Percentiles rank a stretch among this genome's conserved stretches.
Evolutionary conservation across 2,329 filamentous ascomycete species (phyloP).

Genomic region (Hypoxylon sp.): DNA sequence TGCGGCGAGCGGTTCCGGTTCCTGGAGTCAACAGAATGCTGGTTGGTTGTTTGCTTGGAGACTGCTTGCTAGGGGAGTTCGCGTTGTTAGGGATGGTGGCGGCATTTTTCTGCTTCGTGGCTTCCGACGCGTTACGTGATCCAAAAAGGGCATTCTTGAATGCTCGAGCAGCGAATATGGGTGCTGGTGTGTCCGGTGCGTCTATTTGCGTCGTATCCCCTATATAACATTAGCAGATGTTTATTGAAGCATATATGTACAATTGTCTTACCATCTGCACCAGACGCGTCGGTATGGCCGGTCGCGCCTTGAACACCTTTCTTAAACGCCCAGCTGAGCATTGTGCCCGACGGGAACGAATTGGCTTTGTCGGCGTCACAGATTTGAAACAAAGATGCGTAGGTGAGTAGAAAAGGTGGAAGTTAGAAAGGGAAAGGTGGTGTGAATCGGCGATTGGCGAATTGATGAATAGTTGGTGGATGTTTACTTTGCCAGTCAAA

Average conservation of each 20-base stretch:
- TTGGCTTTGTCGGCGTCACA: slow-evolving; percentile 11
- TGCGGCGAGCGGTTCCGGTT: slow-evolving; percentile 71
- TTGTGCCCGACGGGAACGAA: slow-evolving; percentile 50
- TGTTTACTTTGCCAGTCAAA: slow-evolving; percentile 36
- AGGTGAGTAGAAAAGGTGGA: slow-evolving; percentile 11
- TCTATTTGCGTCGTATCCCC: slow-evolving; percentile 67
- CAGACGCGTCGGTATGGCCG: slow-evolving; percentile 55
- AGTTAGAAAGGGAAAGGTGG: slow-evolving; percentile 7
- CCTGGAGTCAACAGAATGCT: slow-evolving; percentile 77
- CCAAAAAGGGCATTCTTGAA: slow-evolving; percentile 76
- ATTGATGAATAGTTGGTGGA: slow-evolving; percentile 11
- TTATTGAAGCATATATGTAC: slow-evolving; percentile 11
- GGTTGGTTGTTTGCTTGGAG: slow-evolving; percentile 66
- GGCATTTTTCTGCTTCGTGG: slow-evolving; percentile 46
- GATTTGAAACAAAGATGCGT: slow-evolving; percentile 2
- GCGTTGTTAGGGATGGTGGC: slow-evolving; percentile 50
- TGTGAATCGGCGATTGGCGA: slow-evolving; percentile 7
- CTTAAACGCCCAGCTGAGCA: slow-evolving; percentile 74
- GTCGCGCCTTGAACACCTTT: slow-evolving; percentile 60
- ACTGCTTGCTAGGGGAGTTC: slow-evolving; percentile 65
- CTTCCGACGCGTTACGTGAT: slow-evolving; percentile 60
- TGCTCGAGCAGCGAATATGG: slow-evolving; percentile 76
- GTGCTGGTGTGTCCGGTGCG: slow-evolving; percentile 75
- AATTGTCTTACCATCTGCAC: slow-evolving; percentile 47
- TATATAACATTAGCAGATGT: slow-evolving; percentile 45